Evolutionary conservation across 2,329 filamentous ascomycete species (phyloP).

Genomic region (Colletotrichum plurivorum): DNA sequence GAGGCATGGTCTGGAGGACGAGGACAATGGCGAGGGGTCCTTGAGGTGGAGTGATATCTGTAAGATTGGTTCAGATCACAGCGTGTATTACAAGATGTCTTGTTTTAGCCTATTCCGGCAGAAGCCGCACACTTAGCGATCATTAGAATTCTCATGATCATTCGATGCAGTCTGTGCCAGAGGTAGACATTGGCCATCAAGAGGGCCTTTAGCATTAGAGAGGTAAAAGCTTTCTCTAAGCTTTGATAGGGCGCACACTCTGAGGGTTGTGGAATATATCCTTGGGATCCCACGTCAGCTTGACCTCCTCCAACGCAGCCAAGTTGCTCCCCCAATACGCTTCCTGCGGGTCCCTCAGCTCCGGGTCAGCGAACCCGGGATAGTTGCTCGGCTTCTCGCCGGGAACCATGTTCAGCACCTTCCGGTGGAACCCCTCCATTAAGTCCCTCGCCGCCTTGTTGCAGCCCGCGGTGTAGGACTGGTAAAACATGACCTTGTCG

Average conservation of each 20-base stretch:
- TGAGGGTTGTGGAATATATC: slow-evolving; percentile 73
- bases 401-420: background rate
- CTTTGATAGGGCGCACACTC: slow-evolving; percentile 52
- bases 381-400: slow-evolving; percentile 60
- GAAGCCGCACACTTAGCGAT: too few species aligned
- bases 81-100: too few species aligned
- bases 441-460: slow-evolving; percentile 47
- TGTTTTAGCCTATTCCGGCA: too few species aligned
- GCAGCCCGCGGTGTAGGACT: slow-evolving; percentile 65
- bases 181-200: too few species aligned
- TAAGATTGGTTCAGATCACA: too few species aligned
- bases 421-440: slow-evolving; percentile 2
- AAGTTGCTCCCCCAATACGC: slow-evolving; percentile 70
- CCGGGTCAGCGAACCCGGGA: slow-evolving; percentile 73
- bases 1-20: too few species aligned
- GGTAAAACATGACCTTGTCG: slow-evolving; percentile 69
- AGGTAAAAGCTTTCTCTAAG: too few species aligned
- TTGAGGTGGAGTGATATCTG: too few species aligned
- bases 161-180: too few species aligned
- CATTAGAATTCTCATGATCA: too few species aligned
- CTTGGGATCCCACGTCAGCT: slow-evolving; percentile 64
- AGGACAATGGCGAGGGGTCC: too few species aligned
- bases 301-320: slow-evolving; percentile 60
- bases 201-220: too few species aligned
- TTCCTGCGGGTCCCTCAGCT: slow-evolving; percentile 56